Percentiles rank a stretch among this genome's conserved stretches.
Evolutionary conservation across 2,329 filamentous ascomycete species (phyloP).

Genomic region (Camptophora hylomeconis): DNA sequence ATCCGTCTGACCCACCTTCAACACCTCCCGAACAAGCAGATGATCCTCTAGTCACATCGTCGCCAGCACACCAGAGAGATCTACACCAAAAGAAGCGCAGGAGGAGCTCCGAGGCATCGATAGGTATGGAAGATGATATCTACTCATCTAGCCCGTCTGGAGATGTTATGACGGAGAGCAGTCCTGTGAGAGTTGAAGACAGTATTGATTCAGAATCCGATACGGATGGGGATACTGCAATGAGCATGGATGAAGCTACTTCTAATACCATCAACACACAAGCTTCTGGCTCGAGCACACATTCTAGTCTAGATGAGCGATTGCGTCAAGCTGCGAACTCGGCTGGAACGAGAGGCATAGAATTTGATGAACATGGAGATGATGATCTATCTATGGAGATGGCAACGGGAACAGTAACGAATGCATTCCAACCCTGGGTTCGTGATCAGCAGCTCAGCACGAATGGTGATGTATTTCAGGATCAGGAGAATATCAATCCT

Average conservation of each 20-base stretch:
- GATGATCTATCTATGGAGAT: slow-evolving; percentile 60
- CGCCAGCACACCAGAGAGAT: slow-evolving; percentile 53
- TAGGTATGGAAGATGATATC: slow-evolving; percentile 46
- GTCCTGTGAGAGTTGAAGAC: slow-evolving; percentile 30
- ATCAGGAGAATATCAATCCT: slow-evolving; percentile 33
- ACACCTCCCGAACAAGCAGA: slow-evolving; percentile 49
- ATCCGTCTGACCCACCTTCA: slow-evolving; percentile 46
- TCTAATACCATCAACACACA: slow-evolving; percentile 53
- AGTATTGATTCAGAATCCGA: slow-evolving; percentile 39
- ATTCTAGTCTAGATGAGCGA: slow-evolving; percentile 65
- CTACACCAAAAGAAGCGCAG: slow-evolving; percentile 42
- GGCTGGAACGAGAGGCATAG: slow-evolving; percentile 60
- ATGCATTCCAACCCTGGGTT: slow-evolving; percentile 36
- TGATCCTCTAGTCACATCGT: slow-evolving; percentile 43
- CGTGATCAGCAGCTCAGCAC: slow-evolving; percentile 24
- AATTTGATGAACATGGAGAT: slow-evolving; percentile 41
- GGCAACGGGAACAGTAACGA: slow-evolving; percentile 45
- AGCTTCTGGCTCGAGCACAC: slow-evolving; percentile 43
- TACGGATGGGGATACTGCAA: slow-evolving; percentile 63
- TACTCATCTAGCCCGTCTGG: slow-evolving; percentile 58
- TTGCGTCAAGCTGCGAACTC: slow-evolving; percentile 60
- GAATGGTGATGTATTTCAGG: slow-evolving; percentile 18
- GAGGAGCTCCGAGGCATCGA: slow-evolving; percentile 41
- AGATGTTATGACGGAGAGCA: slow-evolving; percentile 25
- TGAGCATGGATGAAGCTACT: slow-evolving; percentile 70